Evolutionary conservation across 2,329 filamentous ascomycete genomes (phyloP).

Genomic region (Ophiosphaerella narmari): DNA sequence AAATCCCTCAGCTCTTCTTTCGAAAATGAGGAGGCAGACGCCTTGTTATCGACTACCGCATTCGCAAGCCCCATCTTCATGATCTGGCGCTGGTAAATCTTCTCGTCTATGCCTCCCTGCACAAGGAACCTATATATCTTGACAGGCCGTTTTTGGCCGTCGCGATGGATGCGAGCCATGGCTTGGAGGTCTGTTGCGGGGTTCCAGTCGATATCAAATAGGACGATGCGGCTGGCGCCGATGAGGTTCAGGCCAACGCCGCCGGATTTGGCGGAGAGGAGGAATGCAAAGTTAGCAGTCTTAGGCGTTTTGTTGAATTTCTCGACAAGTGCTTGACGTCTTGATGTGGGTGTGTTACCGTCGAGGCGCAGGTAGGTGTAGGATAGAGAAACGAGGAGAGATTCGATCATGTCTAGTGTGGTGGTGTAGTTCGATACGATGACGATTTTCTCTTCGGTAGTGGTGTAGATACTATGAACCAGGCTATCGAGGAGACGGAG

Average conservation of each 20-base stretch:
- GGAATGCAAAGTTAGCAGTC: conserved; percentile 66
- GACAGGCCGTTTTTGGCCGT: conserved; percentile 70
- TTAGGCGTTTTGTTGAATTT: conserved; percentile 67
- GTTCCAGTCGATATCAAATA: conserved; percentile 79
- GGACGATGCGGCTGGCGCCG: conserved; percentile 69
- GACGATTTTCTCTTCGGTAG: conserved; percentile 71
- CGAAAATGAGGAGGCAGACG: conserved; percentile 65
- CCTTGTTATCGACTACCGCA: conserved; percentile 71
- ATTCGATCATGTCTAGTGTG: conserved; percentile 69
- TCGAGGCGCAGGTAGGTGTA: conserved; percentile 71
- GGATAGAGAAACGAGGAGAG: conserved; percentile 63
- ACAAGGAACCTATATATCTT: conserved; percentile 72
- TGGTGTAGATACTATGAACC: conserved; percentile 63
- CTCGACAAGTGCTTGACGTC: conserved; percentile 71
- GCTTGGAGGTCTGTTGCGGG: conserved; percentile 74
- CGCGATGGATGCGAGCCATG: conserved; percentile 75
- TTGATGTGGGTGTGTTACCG: conserved; percentile 65
- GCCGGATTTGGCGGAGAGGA: conserved; percentile 74
- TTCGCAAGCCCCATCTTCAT: conserved; percentile 73
- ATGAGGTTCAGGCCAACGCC: conserved; percentile 73
- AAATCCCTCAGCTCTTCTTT: conserved; percentile 68
- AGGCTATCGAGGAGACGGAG: conserved; percentile 69
- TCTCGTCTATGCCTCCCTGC: conserved; percentile 72
- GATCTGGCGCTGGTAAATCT: conserved; percentile 74
- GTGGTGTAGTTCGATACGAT: conserved; percentile 78